Base-by-base conservation (phyloP, 2,329 filamentous ascomycete species). In the Phialemonium atrogriseum region DNA sequence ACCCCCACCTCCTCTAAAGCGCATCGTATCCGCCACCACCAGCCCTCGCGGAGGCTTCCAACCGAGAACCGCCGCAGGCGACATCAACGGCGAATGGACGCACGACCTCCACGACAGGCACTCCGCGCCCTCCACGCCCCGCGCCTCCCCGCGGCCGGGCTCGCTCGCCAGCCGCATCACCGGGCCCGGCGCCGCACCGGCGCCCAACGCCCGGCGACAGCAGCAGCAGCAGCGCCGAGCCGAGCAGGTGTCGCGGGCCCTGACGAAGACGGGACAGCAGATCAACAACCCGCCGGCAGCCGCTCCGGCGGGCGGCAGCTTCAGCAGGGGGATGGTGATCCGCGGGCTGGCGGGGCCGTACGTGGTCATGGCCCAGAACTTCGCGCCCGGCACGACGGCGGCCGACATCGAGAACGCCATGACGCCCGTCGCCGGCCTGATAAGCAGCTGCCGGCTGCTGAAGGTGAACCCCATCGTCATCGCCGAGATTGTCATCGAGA, bases 401-500 rank as follows among this genome's bases (percentile, higher is more conserved):
- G 82, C 80, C 18, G 84, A 91, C 49, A 85, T 91, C 37, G 82
- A 87, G 62, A 83, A 79, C 45, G 84, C 84, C 35, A 78, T 91
- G 75, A 72, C 69, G n/a, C 76, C 77, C 1, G 62, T 84, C n/a
- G 82, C 80, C 23, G 82, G 80, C 18, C 66, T 78, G 38, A 69
- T 86, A 47, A 50, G 70, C 15, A 74, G 70, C 47, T 89, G 84
- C 59, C 70, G 66, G 21, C 60, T 91, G 23, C 57, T 86, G 35
- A 77, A 80, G 50, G 68, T 77, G 4, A 60, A 62, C 17, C 84
- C 85, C 0, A 78, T 80, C 4, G 75, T 91, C 31, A 78, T 87
- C 48, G 81, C 80, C 14, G 84, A 91, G 58, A 75, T 91, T 50
- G 67, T 79, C 5, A 87, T 89, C 49, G 69, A 77, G 40, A 78